phyloP scores from a whole-genome alignment of 805 yeast species.

The Hanseniaspora guilliermondii region DNA sequence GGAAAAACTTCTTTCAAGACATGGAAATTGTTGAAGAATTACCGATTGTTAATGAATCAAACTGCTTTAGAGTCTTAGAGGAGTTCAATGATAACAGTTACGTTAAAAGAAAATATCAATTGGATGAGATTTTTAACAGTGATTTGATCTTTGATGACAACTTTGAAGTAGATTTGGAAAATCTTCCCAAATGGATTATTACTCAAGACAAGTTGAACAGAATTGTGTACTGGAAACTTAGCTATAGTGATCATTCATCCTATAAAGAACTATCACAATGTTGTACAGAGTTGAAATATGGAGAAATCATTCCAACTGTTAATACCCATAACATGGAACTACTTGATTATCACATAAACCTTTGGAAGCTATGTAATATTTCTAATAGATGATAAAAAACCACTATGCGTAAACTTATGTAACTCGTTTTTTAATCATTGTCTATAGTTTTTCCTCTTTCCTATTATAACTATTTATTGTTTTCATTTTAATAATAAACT shows the following conservation, averaged over 20 bases:
- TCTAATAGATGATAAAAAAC: background rate
- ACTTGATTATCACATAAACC: conserved; percentile 28
- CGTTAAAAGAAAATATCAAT: background rate
- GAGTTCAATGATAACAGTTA: conserved; percentile 8
- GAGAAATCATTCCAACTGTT: conserved; percentile 68
- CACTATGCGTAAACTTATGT: background rate
- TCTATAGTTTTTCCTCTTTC: background rate
- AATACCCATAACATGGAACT: conserved; percentile 17
- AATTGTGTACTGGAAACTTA: conserved; percentile 48
- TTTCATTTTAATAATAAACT: too few species aligned
- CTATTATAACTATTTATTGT: background rate
- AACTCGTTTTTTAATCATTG: background rate
- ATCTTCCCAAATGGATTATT: conserved; percentile 19
- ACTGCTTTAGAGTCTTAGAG: background rate
- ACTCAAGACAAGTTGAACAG: conserved; percentile 27
- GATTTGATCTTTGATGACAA: conserved; percentile 15
- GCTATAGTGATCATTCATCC: conserved; percentile 91
- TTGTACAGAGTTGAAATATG: conserved; percentile 39
- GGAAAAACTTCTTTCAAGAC: conserved; percentile 3
- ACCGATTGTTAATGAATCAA: background rate
- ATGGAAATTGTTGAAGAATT: background rate
- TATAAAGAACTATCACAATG: conserved; percentile 66
- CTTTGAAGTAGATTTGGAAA: conserved; percentile 18
- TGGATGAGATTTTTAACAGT: conserved; percentile 12
- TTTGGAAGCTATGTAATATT: conserved; percentile 22